Evolutionary conservation across 768 basidiomycete genomes (phyloP).

Genomic region (Mycena vulgaris): DNA sequence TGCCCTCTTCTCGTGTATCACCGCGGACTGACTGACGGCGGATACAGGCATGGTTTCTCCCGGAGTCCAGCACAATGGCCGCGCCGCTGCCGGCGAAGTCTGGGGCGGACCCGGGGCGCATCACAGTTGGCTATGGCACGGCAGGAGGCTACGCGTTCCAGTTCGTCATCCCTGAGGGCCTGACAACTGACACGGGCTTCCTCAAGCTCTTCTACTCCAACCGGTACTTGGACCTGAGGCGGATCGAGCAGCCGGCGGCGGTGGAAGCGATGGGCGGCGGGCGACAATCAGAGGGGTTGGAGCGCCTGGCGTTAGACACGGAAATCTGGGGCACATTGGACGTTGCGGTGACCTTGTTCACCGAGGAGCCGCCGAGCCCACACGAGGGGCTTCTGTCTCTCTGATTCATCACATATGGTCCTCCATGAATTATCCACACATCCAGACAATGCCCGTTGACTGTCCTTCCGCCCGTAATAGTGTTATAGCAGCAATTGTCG

Average conservation of each 20-base stretch:
- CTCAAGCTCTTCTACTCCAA: constrained; percentile 66
- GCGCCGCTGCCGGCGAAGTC: constrained; percentile 16
- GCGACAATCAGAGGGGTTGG: neutral
- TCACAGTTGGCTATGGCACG: constrained; percentile 34
- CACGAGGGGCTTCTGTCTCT: neutral
- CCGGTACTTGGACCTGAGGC: constrained; percentile 56
- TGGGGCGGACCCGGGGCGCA: constrained; percentile 9
- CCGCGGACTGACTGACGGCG: neutral
- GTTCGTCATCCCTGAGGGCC: constrained; percentile 50
- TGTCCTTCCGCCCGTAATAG: too few relatives aligned
- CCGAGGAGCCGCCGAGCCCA: neutral
- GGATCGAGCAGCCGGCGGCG: constrained; percentile 55
- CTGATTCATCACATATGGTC: neutral
- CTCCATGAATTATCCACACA: too few relatives aligned
- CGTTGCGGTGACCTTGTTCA: constrained; percentile 25
- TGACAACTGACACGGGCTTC: constrained; percentile 57
- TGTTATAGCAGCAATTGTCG: too few relatives aligned
- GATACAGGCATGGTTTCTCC: constrained; percentile 32
- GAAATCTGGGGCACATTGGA: constrained; percentile 26
- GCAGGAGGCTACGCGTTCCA: constrained; percentile 32
- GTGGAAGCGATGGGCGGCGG: neutral
- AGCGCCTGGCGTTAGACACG: neutral
- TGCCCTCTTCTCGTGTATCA: neutral
- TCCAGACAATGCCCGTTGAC: neutral
- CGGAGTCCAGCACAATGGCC: constrained; percentile 11